Percentiles rank a stretch among this genome's conserved stretches.
phyloP scores from a whole-genome alignment of 345 rosid species.

The Corymbia maculata region DNA sequence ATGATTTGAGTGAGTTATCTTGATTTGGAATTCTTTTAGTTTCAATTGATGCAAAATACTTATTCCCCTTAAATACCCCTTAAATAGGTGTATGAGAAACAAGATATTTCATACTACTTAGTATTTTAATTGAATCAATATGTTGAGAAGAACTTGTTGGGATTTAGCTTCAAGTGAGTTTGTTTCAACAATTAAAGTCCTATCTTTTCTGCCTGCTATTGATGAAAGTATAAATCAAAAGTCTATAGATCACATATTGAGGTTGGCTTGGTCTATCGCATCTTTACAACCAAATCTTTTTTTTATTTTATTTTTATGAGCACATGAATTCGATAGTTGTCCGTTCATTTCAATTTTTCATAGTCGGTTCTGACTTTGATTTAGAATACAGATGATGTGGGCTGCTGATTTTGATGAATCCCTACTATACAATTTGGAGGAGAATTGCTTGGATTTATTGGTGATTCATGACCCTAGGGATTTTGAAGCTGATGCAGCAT shows the following conservation, averaged over 20 bases:
- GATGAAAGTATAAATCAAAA: background rate
- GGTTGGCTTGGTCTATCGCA: background rate
- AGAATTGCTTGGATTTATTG: slow-evolving; percentile 66
- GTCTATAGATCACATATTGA: background rate
- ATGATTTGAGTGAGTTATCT: background rate
- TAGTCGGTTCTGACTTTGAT: background rate
- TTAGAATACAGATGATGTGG: slow-evolving; percentile 84
- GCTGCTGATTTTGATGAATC: slow-evolving; percentile 90
- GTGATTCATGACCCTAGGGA: slow-evolving; percentile 42
- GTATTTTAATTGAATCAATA: background rate
- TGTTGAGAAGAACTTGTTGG: background rate
- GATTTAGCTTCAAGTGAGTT: background rate
- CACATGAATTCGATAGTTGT: background rate
- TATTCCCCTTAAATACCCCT: background rate
- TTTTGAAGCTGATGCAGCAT: slow-evolving; percentile 29
- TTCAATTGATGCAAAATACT: background rate
- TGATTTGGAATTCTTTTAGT: background rate
- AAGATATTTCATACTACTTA: background rate
- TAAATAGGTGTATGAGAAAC: background rate
- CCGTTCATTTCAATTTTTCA: background rate
- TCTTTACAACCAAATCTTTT: background rate
- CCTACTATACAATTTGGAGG: slow-evolving; percentile 37
- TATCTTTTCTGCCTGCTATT: background rate
- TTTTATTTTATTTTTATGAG: background rate
- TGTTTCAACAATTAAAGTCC: background rate